Base-by-base conservation (phyloP, 2,329 filamentous ascomycete species). In the Teratosphaeria viscida region DNA sequence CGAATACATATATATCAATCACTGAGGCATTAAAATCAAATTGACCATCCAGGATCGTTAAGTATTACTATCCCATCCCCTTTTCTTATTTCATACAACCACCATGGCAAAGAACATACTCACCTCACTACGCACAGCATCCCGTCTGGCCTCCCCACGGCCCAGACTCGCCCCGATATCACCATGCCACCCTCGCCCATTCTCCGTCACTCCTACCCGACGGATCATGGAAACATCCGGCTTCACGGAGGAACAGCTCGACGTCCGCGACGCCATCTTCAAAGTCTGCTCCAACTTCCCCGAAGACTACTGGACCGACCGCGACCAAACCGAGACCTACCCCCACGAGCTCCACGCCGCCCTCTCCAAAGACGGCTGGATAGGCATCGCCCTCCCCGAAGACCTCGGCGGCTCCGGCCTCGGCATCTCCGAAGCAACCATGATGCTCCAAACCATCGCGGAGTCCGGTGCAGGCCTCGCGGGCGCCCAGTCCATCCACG, bases 321-420 rank as follows among this genome's bases (percentile, higher is more conserved):
- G 79, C 63, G 89, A 94, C 69, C 82, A 89, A 63, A 79, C 79
- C 5, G 85, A 85, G 63, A 78, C 82, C 60, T 88, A 92, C 70
- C 90, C 89, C 0, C 81, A 82, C 56, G 88, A 90, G 39, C 85
- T 95, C 49, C 89, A 94, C 70, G 82, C 85, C 0, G 87, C 87
- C 0, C 74, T 94, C 8, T 86, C 89, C 7, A 82, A 83, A 59
- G 87, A 85, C 63, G 89, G 90, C 6, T 94, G 88, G 88, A 81
- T 94, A 49, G 89, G 89, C 2, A 91, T 92, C 64, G 88, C 88
- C 0, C 75, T 94, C 3, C 88, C 89, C 0, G 87, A 91, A 69
- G 78, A 82, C 0, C 79, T 90, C 0, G 89, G 90, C 2, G 90
- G 89, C 0, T 81, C 87, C 1, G 88, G 87, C 0, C 74, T 95